A percentile compares a stretch with the other conserved stretches of the same genome.
Evolutionary conservation across 2,329 filamentous ascomycete genomes (phyloP).

Genomic region (Diaporthe longicolla): DNA sequence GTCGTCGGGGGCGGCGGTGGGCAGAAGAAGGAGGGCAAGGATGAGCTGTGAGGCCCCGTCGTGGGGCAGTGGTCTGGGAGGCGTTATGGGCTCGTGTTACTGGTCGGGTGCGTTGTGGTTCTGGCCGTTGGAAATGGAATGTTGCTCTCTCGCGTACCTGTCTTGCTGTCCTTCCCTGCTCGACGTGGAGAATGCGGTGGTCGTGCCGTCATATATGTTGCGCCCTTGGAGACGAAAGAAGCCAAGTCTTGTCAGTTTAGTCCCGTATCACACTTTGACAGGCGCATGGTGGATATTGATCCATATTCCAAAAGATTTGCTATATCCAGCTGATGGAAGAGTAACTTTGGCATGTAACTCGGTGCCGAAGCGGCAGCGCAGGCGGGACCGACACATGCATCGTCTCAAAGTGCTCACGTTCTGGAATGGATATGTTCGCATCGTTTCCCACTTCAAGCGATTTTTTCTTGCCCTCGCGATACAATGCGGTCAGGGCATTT

Average conservation of each 20-base stretch:
- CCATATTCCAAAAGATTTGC: not conserved
- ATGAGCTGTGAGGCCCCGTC: conserved; percentile 34
- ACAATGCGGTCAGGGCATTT: not conserved
- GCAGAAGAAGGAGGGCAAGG: conserved; percentile 40
- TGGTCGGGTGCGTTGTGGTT: not conserved
- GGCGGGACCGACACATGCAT: conserved; percentile 9
- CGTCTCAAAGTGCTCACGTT: not conserved
- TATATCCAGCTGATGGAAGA: not conserved
- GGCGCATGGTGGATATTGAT: not conserved
- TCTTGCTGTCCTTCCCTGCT: not conserved
- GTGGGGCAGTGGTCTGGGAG: no score
- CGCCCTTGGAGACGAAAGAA: no score
- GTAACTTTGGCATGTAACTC: not conserved
- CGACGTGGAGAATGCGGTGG: not conserved
- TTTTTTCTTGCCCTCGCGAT: not conserved
- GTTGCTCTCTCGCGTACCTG: not conserved
- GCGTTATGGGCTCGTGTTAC: no score
- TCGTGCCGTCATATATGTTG: not conserved
- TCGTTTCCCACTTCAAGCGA: not conserved
- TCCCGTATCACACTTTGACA: not conserved
- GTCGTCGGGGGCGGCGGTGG: conserved; percentile 33
- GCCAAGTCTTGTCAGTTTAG: no score
- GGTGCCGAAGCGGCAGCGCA: conserved; percentile 34
- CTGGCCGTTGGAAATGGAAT: not conserved
- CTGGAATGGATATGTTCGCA: not conserved